Percentiles rank a stretch among this genome's conserved stretches.
Evolutionary conservation across 2,329 filamentous ascomycete genomes (phyloP).

Genomic region (Xylariales sp.): DNA sequence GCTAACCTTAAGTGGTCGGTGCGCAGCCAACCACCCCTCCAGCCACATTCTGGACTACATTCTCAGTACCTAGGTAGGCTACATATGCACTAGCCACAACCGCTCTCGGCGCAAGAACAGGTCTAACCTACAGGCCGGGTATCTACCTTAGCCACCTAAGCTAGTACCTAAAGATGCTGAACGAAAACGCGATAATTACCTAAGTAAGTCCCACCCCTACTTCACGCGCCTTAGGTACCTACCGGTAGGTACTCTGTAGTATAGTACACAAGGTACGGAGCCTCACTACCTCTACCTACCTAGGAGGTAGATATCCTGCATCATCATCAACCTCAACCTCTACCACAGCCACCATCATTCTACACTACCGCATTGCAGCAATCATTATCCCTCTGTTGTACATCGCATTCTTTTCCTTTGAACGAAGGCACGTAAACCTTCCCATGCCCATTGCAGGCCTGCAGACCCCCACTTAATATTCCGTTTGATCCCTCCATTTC

Average conservation of each 20-base stretch:
- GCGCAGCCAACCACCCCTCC: constrained; percentile 11
- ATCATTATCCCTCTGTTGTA: constrained; percentile 1
- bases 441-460: neutral
- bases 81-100: too few species aligned
- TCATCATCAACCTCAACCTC: neutral
- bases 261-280: too few species aligned
- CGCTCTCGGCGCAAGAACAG: too few species aligned
- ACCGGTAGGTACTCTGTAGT: too few species aligned
- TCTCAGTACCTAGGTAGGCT: too few species aligned
- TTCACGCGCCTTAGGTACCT: too few species aligned
- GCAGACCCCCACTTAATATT: constrained; percentile 4
- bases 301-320: neutral
- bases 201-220: too few species aligned
- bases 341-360: constrained; percentile 2
- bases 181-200: too few species aligned
- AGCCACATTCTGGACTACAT: constrained; percentile 19
- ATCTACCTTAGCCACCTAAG: too few species aligned
- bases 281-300: neutral
- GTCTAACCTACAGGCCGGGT: too few species aligned
- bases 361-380: neutral
- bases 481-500: neutral
- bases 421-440: neutral
- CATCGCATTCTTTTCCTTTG: neutral
- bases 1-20: constrained; percentile 27
- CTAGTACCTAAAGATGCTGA: too few species aligned